These are phyloP conservation scores for Laguncularia racemosa DNA, from an alignment of 345 rosid genomes.

Conservation along the genomic window DNA sequence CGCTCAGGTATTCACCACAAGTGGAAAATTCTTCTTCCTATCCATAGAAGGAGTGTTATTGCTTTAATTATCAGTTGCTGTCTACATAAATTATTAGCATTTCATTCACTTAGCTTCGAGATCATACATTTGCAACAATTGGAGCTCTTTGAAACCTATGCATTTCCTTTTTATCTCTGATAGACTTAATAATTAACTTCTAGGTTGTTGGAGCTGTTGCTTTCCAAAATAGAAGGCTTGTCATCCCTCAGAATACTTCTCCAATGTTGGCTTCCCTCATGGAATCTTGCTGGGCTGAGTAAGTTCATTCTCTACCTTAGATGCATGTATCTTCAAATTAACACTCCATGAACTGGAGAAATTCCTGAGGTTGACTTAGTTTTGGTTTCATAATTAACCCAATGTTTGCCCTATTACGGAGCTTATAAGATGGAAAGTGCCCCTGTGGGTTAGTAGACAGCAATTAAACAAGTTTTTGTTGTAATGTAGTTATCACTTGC, in stretches of 20 bases:
- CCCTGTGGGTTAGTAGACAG: no score
- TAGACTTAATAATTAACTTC: constrained; percentile 4
- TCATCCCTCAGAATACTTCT: constrained; percentile 66
- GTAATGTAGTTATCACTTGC: no score
- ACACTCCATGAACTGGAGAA: no score
- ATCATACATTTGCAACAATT: background rate
- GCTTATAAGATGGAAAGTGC: no score
- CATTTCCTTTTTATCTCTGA: background rate
- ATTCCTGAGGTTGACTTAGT: no score
- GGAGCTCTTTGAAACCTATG: background rate
- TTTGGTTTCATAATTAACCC: no score
- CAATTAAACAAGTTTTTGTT: no score
- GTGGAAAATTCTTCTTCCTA: background rate
- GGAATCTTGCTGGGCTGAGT: constrained; percentile 98
- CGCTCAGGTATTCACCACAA: constrained; percentile 55
- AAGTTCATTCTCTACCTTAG: constrained; percentile 12
- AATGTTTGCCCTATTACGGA: no score
- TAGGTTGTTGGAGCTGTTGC: constrained; percentile 99
- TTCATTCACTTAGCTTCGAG: background rate
- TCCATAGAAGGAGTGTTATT: background rate
- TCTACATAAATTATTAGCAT: no score
- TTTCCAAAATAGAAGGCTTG: constrained; percentile 87
- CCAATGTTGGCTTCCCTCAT: constrained; percentile 72
- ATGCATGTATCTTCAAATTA: background rate
- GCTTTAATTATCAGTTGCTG: background rate